These are phyloP conservation scores for Pichia sporocuriosa DNA, from an alignment of 805 yeast genomes.

Conservation along the genomic window DNA sequence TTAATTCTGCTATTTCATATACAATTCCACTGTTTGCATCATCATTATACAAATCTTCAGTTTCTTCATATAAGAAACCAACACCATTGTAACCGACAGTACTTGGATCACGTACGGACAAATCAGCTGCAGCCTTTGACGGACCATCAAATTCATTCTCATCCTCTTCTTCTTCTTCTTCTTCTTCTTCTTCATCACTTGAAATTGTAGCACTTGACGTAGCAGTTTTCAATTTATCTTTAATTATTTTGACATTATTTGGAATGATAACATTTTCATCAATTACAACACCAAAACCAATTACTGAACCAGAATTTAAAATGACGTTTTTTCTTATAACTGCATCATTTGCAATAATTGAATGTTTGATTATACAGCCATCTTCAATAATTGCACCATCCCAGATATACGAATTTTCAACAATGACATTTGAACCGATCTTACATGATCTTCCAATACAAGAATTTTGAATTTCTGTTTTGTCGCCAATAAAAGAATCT, in stretches of 20 bases:
- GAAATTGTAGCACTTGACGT: constrained; percentile 8
- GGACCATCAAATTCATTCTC: constrained; percentile 7
- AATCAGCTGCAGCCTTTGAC: constrained; percentile 12
- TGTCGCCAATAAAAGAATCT: constrained; percentile 69
- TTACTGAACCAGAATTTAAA: constrained; percentile 64
- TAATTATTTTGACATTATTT: constrained; percentile 46
- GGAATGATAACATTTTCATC: constrained; percentile 47
- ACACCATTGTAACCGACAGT: constrained; percentile 44
- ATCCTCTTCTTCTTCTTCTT: constrained; percentile 18
- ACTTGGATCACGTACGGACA: constrained; percentile 22
- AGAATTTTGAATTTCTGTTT: constrained; percentile 56
- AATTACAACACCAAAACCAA: constrained; percentile 69
- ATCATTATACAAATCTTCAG: constrained; percentile 24
- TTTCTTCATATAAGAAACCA: constrained; percentile 44
- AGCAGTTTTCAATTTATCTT: constrained; percentile 31
- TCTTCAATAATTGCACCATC: constrained; percentile 72
- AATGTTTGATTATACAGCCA: constrained; percentile 46
- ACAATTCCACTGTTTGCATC: constrained; percentile 30
- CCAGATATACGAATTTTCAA: constrained; percentile 81
- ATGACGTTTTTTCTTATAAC: constrained; percentile 44
- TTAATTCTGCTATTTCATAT: constrained; percentile 37
- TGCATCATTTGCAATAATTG: constrained; percentile 67
- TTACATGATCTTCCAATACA: constrained; percentile 81
- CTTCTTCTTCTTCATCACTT: constrained; percentile 19
- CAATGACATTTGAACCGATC: constrained; percentile 70